Evolutionary conservation across 352 stramenopile genomes (phyloP).

Genomic region (Sclerospora graminicola): DNA sequence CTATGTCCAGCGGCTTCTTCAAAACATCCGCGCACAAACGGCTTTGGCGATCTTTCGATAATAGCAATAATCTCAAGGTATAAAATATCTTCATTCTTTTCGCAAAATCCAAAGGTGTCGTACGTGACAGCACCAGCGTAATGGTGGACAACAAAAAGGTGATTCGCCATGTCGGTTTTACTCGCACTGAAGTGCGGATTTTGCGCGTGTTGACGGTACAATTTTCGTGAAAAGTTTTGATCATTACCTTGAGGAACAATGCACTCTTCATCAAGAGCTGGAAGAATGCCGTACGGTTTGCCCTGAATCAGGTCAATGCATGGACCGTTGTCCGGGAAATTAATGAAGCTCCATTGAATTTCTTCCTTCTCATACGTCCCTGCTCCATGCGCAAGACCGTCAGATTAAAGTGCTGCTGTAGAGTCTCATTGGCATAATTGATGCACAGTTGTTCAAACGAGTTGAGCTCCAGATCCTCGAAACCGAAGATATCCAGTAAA

Average conservation of each 20-base stretch:
- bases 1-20: conserved; percentile 22
- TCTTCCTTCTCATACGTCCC: conserved; percentile 82
- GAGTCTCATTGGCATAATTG: conserved; percentile 90
- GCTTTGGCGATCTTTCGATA: conserved; percentile 56
- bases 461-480: conserved; percentile 84
- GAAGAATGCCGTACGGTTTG: conserved; percentile 78
- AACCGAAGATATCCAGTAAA: conserved; percentile 83
- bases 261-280: conserved; percentile 84
- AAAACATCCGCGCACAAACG: conserved; percentile 58
- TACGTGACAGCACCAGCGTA: conserved; percentile 93
- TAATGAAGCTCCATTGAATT: conserved; percentile 86
- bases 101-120: conserved; percentile 88
- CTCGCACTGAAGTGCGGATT: conserved; percentile 65
- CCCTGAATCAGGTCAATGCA: conserved; percentile 87
- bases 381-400: conserved; percentile 84
- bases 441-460: conserved; percentile 94
- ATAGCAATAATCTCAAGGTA: conserved; percentile 76
- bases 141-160: conserved; percentile 81
- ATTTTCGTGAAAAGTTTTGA: conserved; percentile 78
- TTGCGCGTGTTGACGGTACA: conserved; percentile 57
- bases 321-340: conserved; percentile 84
- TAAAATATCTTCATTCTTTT: conserved; percentile 94
- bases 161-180: conserved; percentile 72
- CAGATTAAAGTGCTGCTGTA: conserved; percentile 90
- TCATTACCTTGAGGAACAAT: conserved; percentile 84